phyloP scores from a whole-genome alignment of 495 filamentous ascomycete genomes.

The Polyplosphaeria fusca region DNA sequence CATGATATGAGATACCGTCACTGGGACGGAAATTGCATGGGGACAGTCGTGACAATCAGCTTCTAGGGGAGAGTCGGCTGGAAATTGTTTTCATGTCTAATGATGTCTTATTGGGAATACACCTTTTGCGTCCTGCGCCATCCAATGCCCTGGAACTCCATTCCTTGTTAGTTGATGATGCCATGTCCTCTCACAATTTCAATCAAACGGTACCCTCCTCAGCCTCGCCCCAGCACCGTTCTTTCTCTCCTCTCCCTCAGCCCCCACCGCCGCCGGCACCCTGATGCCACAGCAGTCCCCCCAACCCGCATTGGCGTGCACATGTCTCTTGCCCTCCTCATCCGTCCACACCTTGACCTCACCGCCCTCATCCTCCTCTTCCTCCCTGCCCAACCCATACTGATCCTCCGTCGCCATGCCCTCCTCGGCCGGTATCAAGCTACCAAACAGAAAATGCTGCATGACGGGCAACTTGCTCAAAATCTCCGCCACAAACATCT shows the following conservation, averaged over 20 bases:
- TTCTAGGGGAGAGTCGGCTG: too few species aligned
- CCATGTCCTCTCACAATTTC: slow-evolving; percentile 12
- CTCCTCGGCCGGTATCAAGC: slow-evolving; percentile 70
- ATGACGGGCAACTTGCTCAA: slow-evolving; percentile 93
- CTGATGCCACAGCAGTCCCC: slow-evolving; percentile 99
- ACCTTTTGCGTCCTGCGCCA: not conserved
- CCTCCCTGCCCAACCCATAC: slow-evolving; percentile 44
- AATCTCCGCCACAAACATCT: slow-evolving; percentile 94
- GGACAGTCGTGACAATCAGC: not conserved
- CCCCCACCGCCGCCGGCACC: slow-evolving; percentile 88
- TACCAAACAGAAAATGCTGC: slow-evolving; percentile 97
- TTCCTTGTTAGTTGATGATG: not conserved
- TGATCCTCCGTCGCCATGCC: slow-evolving; percentile 70
- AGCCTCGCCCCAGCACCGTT: slow-evolving; percentile 58
- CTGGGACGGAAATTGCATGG: not conserved
- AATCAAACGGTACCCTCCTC: slow-evolving; percentile 92
- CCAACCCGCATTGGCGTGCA: slow-evolving; percentile 69
- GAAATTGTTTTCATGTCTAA: not conserved
- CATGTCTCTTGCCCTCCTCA: slow-evolving; percentile 64
- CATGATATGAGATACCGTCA: too few species aligned
- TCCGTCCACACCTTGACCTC: slow-evolving; percentile 50
- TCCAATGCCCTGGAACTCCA: not conserved
- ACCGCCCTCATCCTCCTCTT: slow-evolving; percentile 51
- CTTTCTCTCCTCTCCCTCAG: slow-evolving; percentile 82
- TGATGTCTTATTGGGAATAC: not conserved